Conservation (phyloP, 2,329 filamentous ascomycete species). For the Paracorniculantispora psalliotae region DNA sequence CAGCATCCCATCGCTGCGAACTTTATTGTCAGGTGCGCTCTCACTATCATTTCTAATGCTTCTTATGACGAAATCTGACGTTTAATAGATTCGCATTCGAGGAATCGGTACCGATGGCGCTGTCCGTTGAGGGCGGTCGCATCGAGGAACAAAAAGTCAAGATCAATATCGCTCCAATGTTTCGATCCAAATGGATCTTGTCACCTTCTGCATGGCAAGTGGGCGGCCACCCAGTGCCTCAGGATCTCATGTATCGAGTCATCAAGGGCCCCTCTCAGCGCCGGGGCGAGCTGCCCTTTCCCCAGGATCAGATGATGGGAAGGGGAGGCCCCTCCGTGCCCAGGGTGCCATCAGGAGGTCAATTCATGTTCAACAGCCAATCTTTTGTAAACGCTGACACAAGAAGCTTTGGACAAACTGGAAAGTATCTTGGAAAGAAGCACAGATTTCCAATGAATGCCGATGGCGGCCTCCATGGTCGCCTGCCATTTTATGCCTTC, state of each 20-base stretch:
- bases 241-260: neutral
- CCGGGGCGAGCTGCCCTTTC: neutral
- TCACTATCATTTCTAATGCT: neutral
- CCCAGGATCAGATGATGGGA: neutral
- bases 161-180: conserved; percentile 23
- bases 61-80: neutral
- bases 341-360: neutral
- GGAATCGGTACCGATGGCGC: conserved; percentile 15
- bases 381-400: neutral
- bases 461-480: neutral
- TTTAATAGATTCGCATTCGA: conserved; percentile 20
- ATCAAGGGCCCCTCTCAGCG: neutral
- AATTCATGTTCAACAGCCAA: neutral
- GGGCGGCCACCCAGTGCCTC: neutral
- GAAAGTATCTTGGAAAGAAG: neutral
- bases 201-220: conserved; percentile 3
- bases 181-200: conserved; percentile 29
- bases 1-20: neutral
- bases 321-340: neutral
- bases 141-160: conserved; percentile 24
- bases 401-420: neutral
- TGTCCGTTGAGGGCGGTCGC: conserved; percentile 19
- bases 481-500: neutral
- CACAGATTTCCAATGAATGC: neutral
- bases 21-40: conserved; percentile 27